Base-by-base conservation (phyloP, 768 basidiomycete species). In the Rhodosporidiobolus odoratus region DNA sequence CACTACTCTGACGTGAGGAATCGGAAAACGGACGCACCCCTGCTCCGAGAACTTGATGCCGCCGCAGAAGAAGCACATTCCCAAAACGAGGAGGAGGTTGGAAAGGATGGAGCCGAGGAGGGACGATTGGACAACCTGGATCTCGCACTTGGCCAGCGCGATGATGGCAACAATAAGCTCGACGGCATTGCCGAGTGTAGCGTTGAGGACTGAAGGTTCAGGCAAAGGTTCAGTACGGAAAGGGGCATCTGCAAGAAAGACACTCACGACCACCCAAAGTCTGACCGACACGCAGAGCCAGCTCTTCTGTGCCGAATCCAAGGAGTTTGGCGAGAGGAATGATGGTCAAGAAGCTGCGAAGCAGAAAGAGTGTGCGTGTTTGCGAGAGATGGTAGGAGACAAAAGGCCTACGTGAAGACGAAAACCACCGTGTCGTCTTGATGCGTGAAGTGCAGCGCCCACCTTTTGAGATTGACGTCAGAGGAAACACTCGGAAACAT, bases 21-120 rank as follows among this genome's bases (percentile, higher is more conserved):
- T 32, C 10, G 27, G 40, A n/a, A 43, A 23, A 48, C 9, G 3
- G 30, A 48, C 54, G 32, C 38, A 69, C 1, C 67, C 73, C 41
- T 74, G 73, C 69, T 74, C 73, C 16, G 35, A 32, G 45, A 59
- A 74, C 54, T 65, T 65, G 53, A 74, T 27, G 12, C 65, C 68
- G 34, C 72, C 72, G 21, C 54, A 65, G 48, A 74, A 74, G 69
- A 74, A 74, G 54, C 53, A 56, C 52, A 34, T 45, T 25, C 74
- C 74, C 30, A 93, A 83, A 19, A 93, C 87, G 61, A 93, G 83
- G 38, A 91, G 61, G 23, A 90, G 81, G 80, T 91, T 92, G 75
- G 87, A 88, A 25, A 94, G 80, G 78, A 93, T 91, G 1, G 89
- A 87, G 1, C 91, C 91, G 64, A 93, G 84, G 54, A 93, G 81